Evolutionary conservation across 371 early-diverging fungal genomes (phyloP), one percentile per base, ranked within the genome.

Genomic region (Encephalitozoon hellem): DNA sequence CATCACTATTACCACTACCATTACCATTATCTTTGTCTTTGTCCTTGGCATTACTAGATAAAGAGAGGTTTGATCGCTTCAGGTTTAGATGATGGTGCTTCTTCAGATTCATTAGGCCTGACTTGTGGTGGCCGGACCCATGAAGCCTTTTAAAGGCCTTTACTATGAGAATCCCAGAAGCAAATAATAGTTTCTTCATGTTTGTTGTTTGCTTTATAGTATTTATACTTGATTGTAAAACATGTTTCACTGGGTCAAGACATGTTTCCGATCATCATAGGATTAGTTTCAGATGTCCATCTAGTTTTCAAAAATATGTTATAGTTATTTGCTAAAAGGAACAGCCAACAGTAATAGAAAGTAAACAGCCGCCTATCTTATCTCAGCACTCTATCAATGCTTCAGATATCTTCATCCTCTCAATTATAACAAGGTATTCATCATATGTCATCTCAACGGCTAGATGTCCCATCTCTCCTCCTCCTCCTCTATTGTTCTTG

Each of bases 361-460:
- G 32, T 28, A 9, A 15, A 15, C 6, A n/a, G n/a, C n/a, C n/a
- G n/a, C n/a, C n/a, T 68, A 38, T 11, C n/a, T 2, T 4, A 38
- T 69, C 11, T 21, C 11, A 69, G 18, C 25, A 3, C 18, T 30
- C 15, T 63, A 54, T 49, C 55, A 54, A 28, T 21, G 15, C 0
- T 21, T 45, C 9, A 2, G 21, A 68, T 59, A n/a, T 42, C 41
- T 41, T 25, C 12, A 12, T 39, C 1, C 11, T 72, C 69, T 30
- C 42, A 11, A 26, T 4, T 47, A 54, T 59, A 6, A 4, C 21
- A 39, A 43, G n/a, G 25, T 70, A 59, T 41, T 72, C 59, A 26
- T 39, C 72, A 67, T 39, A 30, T 47, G 77, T 71, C 34, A 77
- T 45, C 9, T 72, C 54, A n/a, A 77, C 12, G 12, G 67, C 49